phyloP scores from a whole-genome alignment of 2,329 filamentous ascomycete species.

The Trichoderma sp. region DNA sequence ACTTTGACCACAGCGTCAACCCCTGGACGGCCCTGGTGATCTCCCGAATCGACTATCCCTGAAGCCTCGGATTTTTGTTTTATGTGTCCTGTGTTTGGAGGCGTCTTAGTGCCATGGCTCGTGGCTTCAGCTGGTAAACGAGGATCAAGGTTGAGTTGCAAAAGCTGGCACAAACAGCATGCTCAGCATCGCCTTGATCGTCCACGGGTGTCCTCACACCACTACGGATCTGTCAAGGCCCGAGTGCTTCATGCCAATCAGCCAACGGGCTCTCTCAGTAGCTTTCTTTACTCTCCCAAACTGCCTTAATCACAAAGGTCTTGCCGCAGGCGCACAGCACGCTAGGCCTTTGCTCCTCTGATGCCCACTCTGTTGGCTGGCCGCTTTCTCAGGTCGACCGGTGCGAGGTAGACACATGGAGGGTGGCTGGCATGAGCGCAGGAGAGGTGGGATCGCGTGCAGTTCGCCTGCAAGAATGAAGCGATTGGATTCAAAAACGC shows the following conservation, averaged over 20 bases:
- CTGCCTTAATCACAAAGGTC: background rate
- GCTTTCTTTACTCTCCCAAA: background rate
- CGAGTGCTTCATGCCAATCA: background rate
- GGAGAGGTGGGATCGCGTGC: conserved; percentile 26
- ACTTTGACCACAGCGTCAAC: conserved; percentile 2
- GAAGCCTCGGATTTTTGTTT: conserved; percentile 28
- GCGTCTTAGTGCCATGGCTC: background rate
- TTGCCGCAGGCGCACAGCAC: background rate
- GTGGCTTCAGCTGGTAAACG: background rate
- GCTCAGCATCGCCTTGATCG: no score
- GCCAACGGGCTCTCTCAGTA: background rate
- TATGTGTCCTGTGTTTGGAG: conserved; percentile 19
- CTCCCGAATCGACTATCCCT: conserved; percentile 26
- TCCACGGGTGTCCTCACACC: no score
- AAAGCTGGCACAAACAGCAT: no score
- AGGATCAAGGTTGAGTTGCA: no score
- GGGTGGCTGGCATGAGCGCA: conserved; percentile 23
- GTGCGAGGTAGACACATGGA: conserved; percentile 2
- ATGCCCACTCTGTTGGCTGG: background rate
- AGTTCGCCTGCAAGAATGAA: conserved; percentile 26
- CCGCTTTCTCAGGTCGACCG: conserved; percentile 16
- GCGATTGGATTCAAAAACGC: conserved; percentile 27
- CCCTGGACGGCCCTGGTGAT: conserved; percentile 27
- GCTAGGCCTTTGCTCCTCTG: background rate
- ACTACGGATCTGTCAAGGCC: no score